phyloP scores from a whole-genome alignment of 2,329 filamentous ascomycete species.

The Fusarium equiseti region DNA sequence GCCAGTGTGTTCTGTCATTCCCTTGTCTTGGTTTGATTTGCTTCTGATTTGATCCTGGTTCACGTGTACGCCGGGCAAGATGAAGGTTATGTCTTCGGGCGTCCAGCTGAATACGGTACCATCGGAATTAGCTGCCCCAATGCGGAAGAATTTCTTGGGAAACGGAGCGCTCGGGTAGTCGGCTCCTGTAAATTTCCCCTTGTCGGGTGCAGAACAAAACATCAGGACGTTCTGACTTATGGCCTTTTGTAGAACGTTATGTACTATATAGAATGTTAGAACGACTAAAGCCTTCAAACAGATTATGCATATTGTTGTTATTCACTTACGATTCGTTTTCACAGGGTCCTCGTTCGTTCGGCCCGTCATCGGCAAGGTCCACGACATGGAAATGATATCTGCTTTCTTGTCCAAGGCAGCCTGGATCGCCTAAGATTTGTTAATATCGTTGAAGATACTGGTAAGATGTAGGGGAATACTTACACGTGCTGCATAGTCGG shows the following conservation, averaged over 20 bases:
- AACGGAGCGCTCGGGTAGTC: background rate
- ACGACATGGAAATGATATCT: conserved; percentile 6
- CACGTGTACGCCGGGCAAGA: background rate
- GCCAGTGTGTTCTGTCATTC: background rate
- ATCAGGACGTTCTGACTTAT: background rate
- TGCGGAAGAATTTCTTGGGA: background rate
- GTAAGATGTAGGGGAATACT: background rate
- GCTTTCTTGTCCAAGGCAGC: background rate
- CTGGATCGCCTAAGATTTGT: background rate
- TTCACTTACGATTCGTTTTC: no score
- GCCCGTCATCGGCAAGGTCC: background rate
- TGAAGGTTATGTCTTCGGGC: background rate
- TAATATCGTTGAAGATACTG: accelerated
- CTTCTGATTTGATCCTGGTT: background rate
- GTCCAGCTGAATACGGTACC: background rate
- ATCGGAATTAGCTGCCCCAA: background rate
- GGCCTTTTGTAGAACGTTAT: background rate
- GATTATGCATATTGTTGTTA: accelerated
- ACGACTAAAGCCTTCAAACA: accelerated
- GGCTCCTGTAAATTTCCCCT: background rate
- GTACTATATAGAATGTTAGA: background rate
- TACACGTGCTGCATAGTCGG: background rate
- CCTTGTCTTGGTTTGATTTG: background rate
- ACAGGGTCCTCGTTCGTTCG: background rate
- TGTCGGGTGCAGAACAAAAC: conserved; percentile 6